phyloP scores from a whole-genome alignment of 345 rosid species.

The Hibiscus mutabilis region DNA sequence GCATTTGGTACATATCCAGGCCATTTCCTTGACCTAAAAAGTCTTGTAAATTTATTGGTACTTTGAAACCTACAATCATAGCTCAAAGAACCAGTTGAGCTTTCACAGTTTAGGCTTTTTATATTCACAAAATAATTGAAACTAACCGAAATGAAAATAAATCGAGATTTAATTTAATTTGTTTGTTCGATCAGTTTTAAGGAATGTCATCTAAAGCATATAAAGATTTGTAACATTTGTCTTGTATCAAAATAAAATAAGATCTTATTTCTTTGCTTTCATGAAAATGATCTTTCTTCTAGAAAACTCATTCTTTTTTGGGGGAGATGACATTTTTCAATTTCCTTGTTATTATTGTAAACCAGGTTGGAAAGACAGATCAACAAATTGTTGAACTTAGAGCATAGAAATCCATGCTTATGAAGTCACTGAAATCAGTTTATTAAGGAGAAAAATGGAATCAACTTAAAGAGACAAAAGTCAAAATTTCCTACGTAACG shows the following conservation, averaged over 20 bases:
- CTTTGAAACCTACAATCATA: background rate
- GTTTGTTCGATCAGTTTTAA: too few relatives aligned
- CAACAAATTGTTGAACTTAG: background rate
- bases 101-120: background rate
- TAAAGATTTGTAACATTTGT: too few relatives aligned
- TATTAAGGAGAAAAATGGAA: background rate
- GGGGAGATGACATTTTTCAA: too few relatives aligned
- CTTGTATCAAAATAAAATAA: background rate
- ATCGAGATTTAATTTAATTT: background rate
- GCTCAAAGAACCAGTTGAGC: background rate
- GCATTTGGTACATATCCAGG: background rate
- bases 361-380: background rate
- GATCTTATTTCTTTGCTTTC: too few relatives aligned
- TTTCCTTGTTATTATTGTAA: background rate
- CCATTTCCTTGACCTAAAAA: background rate
- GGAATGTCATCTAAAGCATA: too few relatives aligned
- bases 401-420: background rate
- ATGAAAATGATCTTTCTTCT: background rate
- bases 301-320: background rate
- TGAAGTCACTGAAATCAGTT: constrained; percentile 8
- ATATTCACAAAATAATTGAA: background rate
- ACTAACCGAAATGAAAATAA: background rate
- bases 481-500: background rate
- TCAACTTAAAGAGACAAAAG: background rate
- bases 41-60: background rate